Evolutionary conservation across 2,329 filamentous ascomycete species (phyloP).

Genomic region (Penicillium sclerotiorum): DNA sequence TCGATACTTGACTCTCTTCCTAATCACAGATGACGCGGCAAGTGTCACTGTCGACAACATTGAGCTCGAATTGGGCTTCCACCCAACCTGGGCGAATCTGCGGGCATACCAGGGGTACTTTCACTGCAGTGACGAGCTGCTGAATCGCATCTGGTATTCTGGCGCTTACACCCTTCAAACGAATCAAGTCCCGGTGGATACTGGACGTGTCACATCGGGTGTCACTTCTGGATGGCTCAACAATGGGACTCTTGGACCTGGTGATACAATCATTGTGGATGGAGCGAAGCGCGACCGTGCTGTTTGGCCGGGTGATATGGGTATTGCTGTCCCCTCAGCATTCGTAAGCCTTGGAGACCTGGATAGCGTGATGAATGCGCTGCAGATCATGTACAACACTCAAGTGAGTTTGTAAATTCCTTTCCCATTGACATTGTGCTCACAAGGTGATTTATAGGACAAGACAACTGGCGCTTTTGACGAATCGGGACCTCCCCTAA

Average conservation of each 20-base stretch:
- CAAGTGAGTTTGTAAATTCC: constrained; percentile 28
- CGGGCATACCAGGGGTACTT: constrained; percentile 58
- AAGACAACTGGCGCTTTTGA: constrained; percentile 37
- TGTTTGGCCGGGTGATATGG: constrained; percentile 55
- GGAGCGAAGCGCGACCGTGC: constrained; percentile 48
- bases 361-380: constrained; percentile 51
- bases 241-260: constrained; percentile 43
- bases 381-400: constrained; percentile 52
- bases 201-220: constrained; percentile 38
- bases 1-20: constrained; percentile 48
- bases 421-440: constrained; percentile 1
- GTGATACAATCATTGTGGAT: constrained; percentile 48
- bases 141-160: constrained; percentile 62
- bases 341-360: constrained; percentile 49
- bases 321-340: constrained; percentile 49
- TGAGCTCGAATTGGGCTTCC: constrained; percentile 50
- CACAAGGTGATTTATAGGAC: constrained; percentile 15
- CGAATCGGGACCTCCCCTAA: constrained; percentile 39
- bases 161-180: constrained; percentile 58
- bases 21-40: constrained; percentile 35
- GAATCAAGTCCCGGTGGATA: constrained; percentile 43
- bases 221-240: constrained; percentile 41
- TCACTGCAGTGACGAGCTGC: constrained; percentile 52
- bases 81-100: constrained; percentile 56
- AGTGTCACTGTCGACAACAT: constrained; percentile 42